Evolutionary conservation across 1,139 yeast genomes (phyloP).

Genomic region (Meyerozyma carpophila): DNA sequence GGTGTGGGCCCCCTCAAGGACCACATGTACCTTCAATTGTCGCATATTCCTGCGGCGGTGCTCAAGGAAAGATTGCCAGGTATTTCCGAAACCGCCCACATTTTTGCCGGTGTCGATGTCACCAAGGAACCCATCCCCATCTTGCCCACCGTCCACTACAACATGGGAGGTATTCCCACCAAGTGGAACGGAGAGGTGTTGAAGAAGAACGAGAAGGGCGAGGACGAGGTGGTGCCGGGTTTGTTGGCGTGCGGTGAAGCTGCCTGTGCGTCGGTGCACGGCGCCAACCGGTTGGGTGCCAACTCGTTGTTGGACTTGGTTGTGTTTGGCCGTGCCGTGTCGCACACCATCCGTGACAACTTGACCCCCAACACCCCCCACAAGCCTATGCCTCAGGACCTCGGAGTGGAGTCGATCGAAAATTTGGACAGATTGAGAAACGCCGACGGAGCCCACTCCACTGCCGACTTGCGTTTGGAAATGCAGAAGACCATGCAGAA

Average conservation of each 20-base stretch:
- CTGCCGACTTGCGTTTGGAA: constrained; percentile 83
- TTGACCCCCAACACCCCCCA: constrained; percentile 88
- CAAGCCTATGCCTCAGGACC: constrained; percentile 67
- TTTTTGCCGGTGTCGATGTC: constrained; percentile 98
- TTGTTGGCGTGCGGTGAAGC: constrained; percentile 98
- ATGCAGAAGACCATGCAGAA: constrained; percentile 97
- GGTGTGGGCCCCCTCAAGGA: constrained; percentile 97
- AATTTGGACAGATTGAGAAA: constrained; percentile 86
- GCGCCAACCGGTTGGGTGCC: constrained; percentile 99
- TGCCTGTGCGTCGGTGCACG: constrained; percentile 98
- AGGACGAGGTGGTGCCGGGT: constrained; percentile 90
- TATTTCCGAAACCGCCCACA: constrained; percentile 97
- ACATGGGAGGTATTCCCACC: constrained; percentile 99
- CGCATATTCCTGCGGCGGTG: constrained; percentile 89
- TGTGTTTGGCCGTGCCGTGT: constrained; percentile 97
- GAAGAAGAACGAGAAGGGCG: constrained; percentile 79
- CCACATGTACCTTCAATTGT: constrained; percentile 91
- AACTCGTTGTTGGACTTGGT: constrained; percentile 96
- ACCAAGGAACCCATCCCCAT: constrained; percentile 99
- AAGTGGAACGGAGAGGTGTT: constrained; percentile 95
- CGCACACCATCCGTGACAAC: constrained; percentile 82
- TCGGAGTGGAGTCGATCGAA: constrained; percentile 86
- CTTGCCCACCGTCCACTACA: constrained; percentile 96
- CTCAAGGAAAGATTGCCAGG: constrained; percentile 97
- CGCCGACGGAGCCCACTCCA: constrained; percentile 73